Conservation (phyloP, 1,139 yeast genomes). For the Debaryomycetaceae sp. region DNA sequence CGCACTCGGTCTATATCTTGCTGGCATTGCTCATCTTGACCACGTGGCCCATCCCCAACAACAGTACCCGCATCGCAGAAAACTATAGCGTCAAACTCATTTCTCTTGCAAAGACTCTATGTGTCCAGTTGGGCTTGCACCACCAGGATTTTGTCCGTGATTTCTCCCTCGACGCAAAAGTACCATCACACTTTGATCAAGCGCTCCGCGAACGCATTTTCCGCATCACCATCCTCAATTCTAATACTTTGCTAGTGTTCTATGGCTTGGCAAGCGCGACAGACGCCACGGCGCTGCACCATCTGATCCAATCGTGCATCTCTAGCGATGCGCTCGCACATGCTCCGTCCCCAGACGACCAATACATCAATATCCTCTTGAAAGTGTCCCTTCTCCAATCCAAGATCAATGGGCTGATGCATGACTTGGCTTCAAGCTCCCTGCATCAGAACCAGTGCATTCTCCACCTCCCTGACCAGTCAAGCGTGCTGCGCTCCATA, state of each 20-base stretch:
- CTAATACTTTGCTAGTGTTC: constrained; percentile 34
- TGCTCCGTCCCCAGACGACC: constrained; percentile 12
- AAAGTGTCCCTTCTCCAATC: constrained; percentile 32
- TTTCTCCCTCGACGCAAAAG: constrained; percentile 24
- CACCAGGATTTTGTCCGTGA: constrained; percentile 32
- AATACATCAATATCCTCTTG: constrained; percentile 28
- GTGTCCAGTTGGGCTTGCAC: constrained; percentile 36
- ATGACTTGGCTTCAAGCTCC: constrained; percentile 15
- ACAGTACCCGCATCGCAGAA: constrained; percentile 20
- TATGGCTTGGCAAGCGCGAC: constrained; percentile 30
- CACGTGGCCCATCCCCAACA: constrained; percentile 37
- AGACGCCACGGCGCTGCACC: constrained; percentile 33
- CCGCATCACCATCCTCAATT: constrained; percentile 32
- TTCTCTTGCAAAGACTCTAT: constrained; percentile 29
- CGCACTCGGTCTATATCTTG: constrained; percentile 32
- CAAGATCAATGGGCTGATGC: constrained; percentile 31
- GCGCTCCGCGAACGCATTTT: constrained; percentile 33
- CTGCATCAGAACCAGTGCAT: constrained; percentile 6
- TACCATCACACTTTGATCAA: constrained; percentile 20
- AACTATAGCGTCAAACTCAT: constrained; percentile 28
- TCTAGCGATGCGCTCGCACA: constrained; percentile 15
- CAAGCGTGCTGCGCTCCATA: constrained; percentile 20
- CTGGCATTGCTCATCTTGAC: constrained; percentile 31
- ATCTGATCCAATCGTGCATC: constrained; percentile 26
- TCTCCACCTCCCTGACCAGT: constrained; percentile 11